These are phyloP conservation scores for Alternaria arborescens DNA, from an alignment of 2,329 filamentous ascomycete species.

Conservation along the genomic window DNA sequence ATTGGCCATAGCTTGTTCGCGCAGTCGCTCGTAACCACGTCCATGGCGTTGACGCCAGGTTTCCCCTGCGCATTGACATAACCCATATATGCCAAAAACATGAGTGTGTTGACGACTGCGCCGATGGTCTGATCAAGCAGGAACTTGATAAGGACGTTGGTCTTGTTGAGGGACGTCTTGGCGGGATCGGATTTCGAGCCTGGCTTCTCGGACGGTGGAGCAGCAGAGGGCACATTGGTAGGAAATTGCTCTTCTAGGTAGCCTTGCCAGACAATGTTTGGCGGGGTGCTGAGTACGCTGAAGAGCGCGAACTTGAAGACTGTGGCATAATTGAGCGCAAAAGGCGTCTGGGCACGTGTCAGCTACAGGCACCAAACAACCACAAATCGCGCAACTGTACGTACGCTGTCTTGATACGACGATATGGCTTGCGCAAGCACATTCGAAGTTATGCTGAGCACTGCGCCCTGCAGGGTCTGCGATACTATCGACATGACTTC, in stretches of 20 bases:
- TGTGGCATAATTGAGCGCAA: conserved; percentile 70
- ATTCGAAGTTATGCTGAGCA: conserved; percentile 74
- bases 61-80: conserved; percentile 51
- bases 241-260: conserved; percentile 80
- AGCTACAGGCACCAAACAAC: conserved; percentile 6
- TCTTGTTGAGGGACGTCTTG: conserved; percentile 58
- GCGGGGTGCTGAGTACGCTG: conserved; percentile 75
- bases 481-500: conserved; percentile 45
- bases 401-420: conserved; percentile 68
- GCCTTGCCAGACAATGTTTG: conserved; percentile 87
- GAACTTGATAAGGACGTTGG: conserved; percentile 74
- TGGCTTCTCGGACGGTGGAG: conserved; percentile 38
- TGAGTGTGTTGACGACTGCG: conserved; percentile 69
- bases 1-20: conserved; percentile 65
- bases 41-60: conserved; percentile 44
- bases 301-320: conserved; percentile 81
- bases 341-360: conserved; percentile 58
- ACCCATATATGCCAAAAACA: conserved; percentile 69
- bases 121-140: conserved; percentile 74
- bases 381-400: conserved; percentile 19
- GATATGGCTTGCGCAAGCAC: conserved; percentile 75
- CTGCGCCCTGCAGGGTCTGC: conserved; percentile 66
- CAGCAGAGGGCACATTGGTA: conserved; percentile 55
- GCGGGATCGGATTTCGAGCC: conserved; percentile 39
- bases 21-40: conserved; percentile 41